Conservation (phyloP, 805 yeast genomes). For the Priceomyces melissophilus region DNA sequence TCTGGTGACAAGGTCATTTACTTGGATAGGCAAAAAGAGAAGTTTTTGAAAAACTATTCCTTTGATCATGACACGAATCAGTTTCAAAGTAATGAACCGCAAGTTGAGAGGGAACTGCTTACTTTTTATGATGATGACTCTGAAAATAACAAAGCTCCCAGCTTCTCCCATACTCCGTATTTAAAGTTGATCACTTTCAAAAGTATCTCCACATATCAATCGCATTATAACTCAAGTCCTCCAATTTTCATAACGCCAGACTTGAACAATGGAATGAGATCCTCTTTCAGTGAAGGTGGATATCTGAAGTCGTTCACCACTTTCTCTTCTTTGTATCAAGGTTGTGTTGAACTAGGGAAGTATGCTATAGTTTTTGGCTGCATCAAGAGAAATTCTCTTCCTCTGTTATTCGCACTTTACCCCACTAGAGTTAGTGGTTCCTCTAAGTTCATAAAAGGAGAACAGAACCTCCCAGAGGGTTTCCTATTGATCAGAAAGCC, state of each 20-base stretch:
- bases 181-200: conserved; percentile 70
- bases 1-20: conserved; percentile 22
- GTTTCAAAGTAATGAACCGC: conserved; percentile 4
- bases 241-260: conserved; percentile 69
- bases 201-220: conserved; percentile 40
- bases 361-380: conserved; percentile 77
- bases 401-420: conserved; percentile 55
- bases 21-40: conserved; percentile 21
- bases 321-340: conserved; percentile 62
- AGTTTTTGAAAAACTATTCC: conserved; percentile 27
- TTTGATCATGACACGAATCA: conserved; percentile 30
- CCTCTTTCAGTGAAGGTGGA: conserved; percentile 29
- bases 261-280: conserved; percentile 36
- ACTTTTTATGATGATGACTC: conserved; percentile 9
- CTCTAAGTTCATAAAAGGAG: conserved; percentile 11
- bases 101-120: conserved; percentile 7
- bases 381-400: conserved; percentile 48
- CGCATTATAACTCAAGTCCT: conserved; percentile 50
- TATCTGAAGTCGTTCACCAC: conserved; percentile 63
- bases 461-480: conserved; percentile 59
- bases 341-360: conserved; percentile 48
- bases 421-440: conserved; percentile 42
- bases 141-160: conserved; percentile 8
- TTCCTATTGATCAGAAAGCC: conserved; percentile 69
- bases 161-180: conserved; percentile 40